Evolutionary conservation across 805 yeast genomes (phyloP), one percentile per base, ranked within the genome.

Genomic region (Myxozyma monticola): DNA sequence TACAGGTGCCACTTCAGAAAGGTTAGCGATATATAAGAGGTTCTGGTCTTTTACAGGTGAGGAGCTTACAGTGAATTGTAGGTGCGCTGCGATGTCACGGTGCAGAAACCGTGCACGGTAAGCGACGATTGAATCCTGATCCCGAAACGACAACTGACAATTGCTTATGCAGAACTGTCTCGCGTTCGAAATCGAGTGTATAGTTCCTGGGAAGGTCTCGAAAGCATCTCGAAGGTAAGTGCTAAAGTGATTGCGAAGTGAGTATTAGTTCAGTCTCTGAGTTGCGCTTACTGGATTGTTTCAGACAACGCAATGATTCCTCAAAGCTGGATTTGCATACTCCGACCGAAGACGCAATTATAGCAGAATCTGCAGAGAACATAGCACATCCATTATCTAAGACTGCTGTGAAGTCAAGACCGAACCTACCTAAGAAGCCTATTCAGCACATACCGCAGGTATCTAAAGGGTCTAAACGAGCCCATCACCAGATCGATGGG

Each of bases 41-140:
- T 25, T 3, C 15, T 5, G 4, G 4, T 10, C 26, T 26, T 18
- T 18, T 6, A n/a, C 9, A 5, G 12, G 30, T 14, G 7, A 10
- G 14, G 6, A 9, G 6, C 18, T 6, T 45, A 7, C 24, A 15
- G 4, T 10, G 7, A 15, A 14, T 14, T 8, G 4, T 29, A 53
- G 57, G 55, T 56, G 17, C 53, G 60, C 18, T 56, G 60, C 33
- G 88, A 83, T 61, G 86, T 84, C 8, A 83, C 73, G 14, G 63
- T 64, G 25, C 76, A 69, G 48, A 70, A 72, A 59, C 85, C 85
- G 0, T 81, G 85, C 61, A 76, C 88, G 21, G 67, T 63, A 54
- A 34, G 66, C 60, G 14, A n/a, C 9, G 9, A 6, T 22, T 37
- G 20, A 2, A 12, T n/a, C 18, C 5, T 9, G 25, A 17, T 17